Percentiles rank a stretch among this genome's conserved stretches.
These are phyloP conservation scores for Zoysia japonica DNA, from an alignment of 176 grass and related monocot species.

Conservation along the genomic window DNA sequence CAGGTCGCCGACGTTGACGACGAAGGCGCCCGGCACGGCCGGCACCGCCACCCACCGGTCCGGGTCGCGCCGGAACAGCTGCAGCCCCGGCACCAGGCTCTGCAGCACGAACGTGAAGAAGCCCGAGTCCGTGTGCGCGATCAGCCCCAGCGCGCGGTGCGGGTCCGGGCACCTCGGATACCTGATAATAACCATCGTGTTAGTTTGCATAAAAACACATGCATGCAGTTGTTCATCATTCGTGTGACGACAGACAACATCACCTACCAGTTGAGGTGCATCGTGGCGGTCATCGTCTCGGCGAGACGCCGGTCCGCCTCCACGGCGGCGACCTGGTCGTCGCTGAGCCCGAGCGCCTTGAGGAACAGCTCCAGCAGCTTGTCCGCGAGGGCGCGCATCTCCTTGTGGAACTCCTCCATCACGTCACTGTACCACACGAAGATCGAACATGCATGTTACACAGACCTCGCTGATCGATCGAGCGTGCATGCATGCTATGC, in stretches of 20 bases:
- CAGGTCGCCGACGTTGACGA: conserved; percentile 91
- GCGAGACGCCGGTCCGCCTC: conserved; percentile 37
- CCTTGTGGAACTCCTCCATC: conserved; percentile 82
- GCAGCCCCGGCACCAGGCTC: conserved; percentile 81
- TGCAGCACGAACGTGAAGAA: conserved; percentile 91
- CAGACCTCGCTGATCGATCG: background rate
- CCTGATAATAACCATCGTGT: conserved; percentile 26
- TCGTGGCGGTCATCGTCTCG: conserved; percentile 52
- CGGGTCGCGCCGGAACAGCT: conserved; percentile 58
- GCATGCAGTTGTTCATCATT: too few species aligned
- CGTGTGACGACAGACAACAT: too few species aligned
- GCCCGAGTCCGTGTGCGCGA: conserved; percentile 93
- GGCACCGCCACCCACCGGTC: conserved; percentile 80
- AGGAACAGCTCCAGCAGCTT: conserved; percentile 66
- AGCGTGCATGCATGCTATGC: conserved; percentile 31
- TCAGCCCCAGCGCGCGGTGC: conserved; percentile 74
- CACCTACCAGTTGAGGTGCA: conserved; percentile 64
- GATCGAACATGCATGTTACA: too few species aligned
- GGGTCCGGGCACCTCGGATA: conserved; percentile 94
- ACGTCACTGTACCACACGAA: conserved; percentile 56
- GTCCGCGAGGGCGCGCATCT: conserved; percentile 62
- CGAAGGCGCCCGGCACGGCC: conserved; percentile 53
- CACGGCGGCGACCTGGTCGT: conserved; percentile 46
- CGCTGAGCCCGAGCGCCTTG: conserved; percentile 62
- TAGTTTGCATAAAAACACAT: background rate